These are phyloP conservation scores for Trichoderma afroharzianum DNA, from an alignment of 2,329 filamentous ascomycete genomes.

Conservation along the genomic window DNA sequence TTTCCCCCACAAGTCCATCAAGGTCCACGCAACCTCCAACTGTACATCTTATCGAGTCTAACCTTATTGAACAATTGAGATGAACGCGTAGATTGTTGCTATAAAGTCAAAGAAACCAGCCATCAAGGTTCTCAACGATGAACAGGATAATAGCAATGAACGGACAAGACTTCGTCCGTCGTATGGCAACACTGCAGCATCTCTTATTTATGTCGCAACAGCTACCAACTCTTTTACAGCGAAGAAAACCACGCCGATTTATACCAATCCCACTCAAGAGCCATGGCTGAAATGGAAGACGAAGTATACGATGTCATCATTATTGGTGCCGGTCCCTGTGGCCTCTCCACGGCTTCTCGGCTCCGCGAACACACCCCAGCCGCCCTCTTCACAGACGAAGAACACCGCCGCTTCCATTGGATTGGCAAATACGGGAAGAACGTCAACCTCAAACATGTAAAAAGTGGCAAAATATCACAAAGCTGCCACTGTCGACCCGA, in stretches of 20 bases:
- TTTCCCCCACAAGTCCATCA: neutral
- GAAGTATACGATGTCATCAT: slow-evolving; percentile 64
- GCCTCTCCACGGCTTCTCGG: slow-evolving; percentile 69
- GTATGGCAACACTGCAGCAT: neutral
- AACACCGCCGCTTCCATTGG: slow-evolving; percentile 79
- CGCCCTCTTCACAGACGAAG: slow-evolving; percentile 78
- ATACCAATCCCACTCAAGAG: neutral
- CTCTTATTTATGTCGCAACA: neutral
- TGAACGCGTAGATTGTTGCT: neutral
- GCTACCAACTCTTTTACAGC: neutral
- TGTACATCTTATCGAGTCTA: neutral
- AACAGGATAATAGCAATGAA: neutral
- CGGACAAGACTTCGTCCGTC: neutral
- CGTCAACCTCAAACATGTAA: slow-evolving; percentile 52
- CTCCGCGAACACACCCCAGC: slow-evolving; percentile 70
- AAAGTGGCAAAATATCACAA: slow-evolving; percentile 30
- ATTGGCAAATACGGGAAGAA: slow-evolving; percentile 62
- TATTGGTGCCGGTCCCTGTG: slow-evolving; percentile 70
- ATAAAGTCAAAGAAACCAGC: neutral
- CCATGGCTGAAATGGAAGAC: slow-evolving; percentile 22
- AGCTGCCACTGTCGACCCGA: slow-evolving; percentile 22
- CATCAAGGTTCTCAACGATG: neutral
- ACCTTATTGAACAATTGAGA: too few species aligned
- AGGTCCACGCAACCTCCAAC: neutral
- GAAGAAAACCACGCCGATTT: neutral